A percentile compares a stretch with the other conserved stretches of the same genome.
phyloP scores from a whole-genome alignment of 2,329 filamentous ascomycete species.

The Exophiala sp. region DNA sequence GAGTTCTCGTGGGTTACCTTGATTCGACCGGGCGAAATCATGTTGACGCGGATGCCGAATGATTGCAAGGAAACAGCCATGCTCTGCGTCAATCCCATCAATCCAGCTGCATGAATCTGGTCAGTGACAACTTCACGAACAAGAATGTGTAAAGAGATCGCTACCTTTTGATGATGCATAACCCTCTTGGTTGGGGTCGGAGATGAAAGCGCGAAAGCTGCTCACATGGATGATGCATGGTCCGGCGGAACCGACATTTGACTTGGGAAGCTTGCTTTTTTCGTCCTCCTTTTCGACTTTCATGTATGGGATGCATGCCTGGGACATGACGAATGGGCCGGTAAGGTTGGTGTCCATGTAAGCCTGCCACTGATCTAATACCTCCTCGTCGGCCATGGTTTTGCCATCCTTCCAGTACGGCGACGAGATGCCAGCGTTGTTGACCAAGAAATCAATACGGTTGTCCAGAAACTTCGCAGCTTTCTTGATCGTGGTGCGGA shows the following conservation, averaged over 20 bases:
- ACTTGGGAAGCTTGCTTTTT: slow-evolving; percentile 24
- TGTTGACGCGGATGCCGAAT: slow-evolving; percentile 36
- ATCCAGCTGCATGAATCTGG: slow-evolving; percentile 27
- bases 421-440: slow-evolving; percentile 36
- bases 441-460: slow-evolving; percentile 38
- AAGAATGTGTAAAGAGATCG: neutral
- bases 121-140: neutral
- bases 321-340: slow-evolving; percentile 42
- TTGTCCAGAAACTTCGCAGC: slow-evolving; percentile 37
- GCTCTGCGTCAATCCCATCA: slow-evolving; percentile 36
- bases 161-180: slow-evolving; percentile 41
- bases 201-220: slow-evolving; percentile 43
- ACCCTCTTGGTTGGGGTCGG: slow-evolving; percentile 46
- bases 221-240: slow-evolving; percentile 45
- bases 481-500: slow-evolving; percentile 35
- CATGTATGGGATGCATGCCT: slow-evolving; percentile 47
- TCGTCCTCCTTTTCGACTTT: slow-evolving; percentile 29
- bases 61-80: slow-evolving; percentile 35
- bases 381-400: slow-evolving; percentile 43
- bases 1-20: slow-evolving; percentile 45
- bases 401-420: slow-evolving; percentile 41
- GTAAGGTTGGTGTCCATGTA: slow-evolving; percentile 46
- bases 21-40: slow-evolving; percentile 44
- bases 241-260: slow-evolving; percentile 30
- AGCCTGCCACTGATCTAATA: slow-evolving; percentile 43